Evolutionary conservation across 208 protist genomes (phyloP).

Genomic region (Phytomonas sp.): DNA sequence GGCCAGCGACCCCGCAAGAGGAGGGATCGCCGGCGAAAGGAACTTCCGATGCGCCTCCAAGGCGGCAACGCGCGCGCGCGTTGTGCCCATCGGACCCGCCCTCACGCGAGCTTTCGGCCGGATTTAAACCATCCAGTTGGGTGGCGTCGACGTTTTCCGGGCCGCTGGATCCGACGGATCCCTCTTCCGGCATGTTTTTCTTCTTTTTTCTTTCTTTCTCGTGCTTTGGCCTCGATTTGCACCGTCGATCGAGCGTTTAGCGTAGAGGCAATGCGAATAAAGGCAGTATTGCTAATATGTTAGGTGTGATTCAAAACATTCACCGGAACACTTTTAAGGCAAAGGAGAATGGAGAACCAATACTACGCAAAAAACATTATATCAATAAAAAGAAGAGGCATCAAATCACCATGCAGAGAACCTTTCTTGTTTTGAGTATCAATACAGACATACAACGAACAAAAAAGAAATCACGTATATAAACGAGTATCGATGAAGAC

Average conservation of each 20-base stretch:
- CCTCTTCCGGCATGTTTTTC: not conserved
- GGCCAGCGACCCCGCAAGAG: no score
- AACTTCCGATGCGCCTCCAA: not conserved
- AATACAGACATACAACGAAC: conserved; percentile 2
- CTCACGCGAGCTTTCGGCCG: not conserved
- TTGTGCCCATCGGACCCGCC: not conserved
- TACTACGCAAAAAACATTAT: conserved; percentile 6
- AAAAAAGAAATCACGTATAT: conserved; percentile 2
- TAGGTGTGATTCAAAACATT: conserved; percentile 5
- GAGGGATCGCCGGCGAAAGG: not conserved
- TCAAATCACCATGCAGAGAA: conserved; percentile 8
- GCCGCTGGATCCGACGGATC: not conserved
- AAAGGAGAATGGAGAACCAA: conserved; percentile 10
- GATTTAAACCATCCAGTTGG: not conserved
- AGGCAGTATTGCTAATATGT: not conserved
- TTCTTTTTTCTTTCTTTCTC: not conserved
- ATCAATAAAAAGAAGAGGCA: conserved; percentile 5
- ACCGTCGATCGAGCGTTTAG: not conserved
- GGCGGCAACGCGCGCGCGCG: not conserved
- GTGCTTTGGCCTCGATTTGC: not conserved
- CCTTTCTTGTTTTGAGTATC: conserved; percentile 4
- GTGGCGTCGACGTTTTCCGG: not conserved
- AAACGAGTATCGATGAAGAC: not conserved
- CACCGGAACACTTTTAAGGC: not conserved
- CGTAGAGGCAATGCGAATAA: not conserved